Evolutionary conservation across 306 rosid genomes (phyloP).

Genomic region (cucumber (Cucumis sativus)): DNA sequence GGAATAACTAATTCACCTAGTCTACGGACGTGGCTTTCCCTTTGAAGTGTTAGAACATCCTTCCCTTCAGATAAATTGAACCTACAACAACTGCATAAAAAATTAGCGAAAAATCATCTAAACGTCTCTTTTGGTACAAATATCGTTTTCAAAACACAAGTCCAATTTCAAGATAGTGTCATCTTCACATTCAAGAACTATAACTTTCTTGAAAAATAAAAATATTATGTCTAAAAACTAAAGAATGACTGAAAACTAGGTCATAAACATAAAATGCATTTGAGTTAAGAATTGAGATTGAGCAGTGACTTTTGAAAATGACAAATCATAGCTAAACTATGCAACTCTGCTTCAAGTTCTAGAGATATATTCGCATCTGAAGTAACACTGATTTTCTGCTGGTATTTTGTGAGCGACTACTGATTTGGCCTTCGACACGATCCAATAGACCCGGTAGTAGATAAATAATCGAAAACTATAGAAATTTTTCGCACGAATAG

Average conservation of each 20-base stretch:
- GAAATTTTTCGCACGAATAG: neutral
- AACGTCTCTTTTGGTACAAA: neutral
- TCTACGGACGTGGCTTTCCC: conserved; percentile 44
- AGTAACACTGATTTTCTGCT: neutral
- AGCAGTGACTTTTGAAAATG: neutral
- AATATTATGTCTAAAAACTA: neutral
- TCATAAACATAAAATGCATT: neutral
- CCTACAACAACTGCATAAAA: conserved; percentile 43
- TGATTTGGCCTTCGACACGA: neutral
- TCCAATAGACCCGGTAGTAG: neutral
- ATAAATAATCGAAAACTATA: neutral
- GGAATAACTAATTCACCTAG: conserved; percentile 26
- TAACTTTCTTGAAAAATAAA: neutral
- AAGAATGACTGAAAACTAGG: neutral
- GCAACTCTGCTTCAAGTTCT: neutral
- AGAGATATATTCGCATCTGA: neutral
- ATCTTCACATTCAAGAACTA: neutral
- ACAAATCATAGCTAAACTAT: neutral
- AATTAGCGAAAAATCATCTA: neutral
- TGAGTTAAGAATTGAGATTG: neutral
- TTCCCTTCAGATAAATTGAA: conserved; percentile 40
- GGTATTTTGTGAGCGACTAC: neutral
- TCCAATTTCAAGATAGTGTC: neutral
- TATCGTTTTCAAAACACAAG: neutral
- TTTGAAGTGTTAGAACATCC: conserved; percentile 50